These are phyloP conservation scores for Globisporangium okanoganense DNA, from an alignment of 352 stramenopile genomes.

Conservation along the genomic window DNA sequence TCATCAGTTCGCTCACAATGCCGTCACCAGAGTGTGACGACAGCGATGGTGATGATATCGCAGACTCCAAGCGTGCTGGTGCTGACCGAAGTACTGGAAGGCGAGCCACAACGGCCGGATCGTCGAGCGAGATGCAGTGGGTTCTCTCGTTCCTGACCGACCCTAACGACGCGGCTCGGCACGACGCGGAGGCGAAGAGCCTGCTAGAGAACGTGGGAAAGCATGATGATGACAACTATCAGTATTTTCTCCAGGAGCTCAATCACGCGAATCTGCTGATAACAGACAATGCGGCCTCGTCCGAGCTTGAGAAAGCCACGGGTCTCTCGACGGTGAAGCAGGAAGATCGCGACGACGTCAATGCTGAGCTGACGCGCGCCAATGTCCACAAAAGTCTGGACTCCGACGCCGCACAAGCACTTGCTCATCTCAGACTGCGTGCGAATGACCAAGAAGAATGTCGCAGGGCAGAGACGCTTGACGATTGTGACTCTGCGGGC, in stretches of 20 bases:
- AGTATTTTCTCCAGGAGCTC: slow-evolving; percentile 62
- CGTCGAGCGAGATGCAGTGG: slow-evolving; percentile 66
- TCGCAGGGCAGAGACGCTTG: not conserved
- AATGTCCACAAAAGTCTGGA: not conserved
- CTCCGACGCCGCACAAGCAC: not conserved
- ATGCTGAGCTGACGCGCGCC: not conserved
- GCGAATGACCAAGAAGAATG: not conserved
- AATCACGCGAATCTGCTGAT: slow-evolving; percentile 40
- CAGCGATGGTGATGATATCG: slow-evolving; percentile 4
- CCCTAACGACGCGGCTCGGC: slow-evolving; percentile 35
- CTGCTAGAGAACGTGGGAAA: slow-evolving; percentile 33
- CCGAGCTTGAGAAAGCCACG: not conserved
- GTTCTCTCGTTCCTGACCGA: slow-evolving; percentile 60
- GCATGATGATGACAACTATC: slow-evolving; percentile 67
- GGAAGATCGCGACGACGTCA: not conserved
- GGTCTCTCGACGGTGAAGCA: not conserved
- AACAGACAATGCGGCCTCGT: not conserved
- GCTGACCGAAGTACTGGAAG: not conserved
- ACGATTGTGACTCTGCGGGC: not conserved
- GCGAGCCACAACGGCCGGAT: slow-evolving; percentile 2
- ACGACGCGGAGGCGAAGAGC: slow-evolving; percentile 55
- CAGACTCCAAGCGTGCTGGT: slow-evolving; percentile 12
- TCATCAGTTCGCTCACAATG: slow-evolving; percentile 36
- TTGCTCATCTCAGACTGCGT: not conserved
- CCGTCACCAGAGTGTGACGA: not conserved